Conservation (phyloP, 2,329 filamentous ascomycete species). For the Arachnopeziza araneosa region DNA sequence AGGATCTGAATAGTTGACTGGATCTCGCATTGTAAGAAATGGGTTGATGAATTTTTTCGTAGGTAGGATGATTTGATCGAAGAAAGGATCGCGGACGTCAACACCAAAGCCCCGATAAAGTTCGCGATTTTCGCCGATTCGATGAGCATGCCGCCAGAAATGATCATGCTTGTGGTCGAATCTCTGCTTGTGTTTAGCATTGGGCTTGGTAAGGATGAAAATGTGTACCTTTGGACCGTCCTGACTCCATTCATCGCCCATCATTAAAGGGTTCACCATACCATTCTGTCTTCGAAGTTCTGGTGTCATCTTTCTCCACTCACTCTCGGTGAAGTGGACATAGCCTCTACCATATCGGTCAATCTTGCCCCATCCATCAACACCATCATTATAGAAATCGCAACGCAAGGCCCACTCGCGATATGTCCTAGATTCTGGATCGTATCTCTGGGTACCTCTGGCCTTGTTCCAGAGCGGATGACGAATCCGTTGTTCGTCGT, state of each 20-base stretch:
- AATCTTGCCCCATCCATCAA: conserved; percentile 3
- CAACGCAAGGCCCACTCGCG: conserved; percentile 17
- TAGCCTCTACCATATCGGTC: conserved; percentile 9
- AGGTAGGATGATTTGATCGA: neutral
- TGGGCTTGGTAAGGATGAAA: neutral
- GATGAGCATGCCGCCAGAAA: conserved; percentile 28
- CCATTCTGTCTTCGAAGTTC: neutral
- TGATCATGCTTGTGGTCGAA: conserved; percentile 22
- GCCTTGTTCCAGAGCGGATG: neutral
- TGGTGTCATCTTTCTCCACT: conserved; percentile 15
- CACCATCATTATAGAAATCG: conserved; percentile 18
- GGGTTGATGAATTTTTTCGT: neutral
- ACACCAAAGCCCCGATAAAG: neutral
- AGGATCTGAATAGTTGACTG: neutral
- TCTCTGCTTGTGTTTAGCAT: conserved; percentile 14
- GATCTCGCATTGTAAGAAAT: neutral
- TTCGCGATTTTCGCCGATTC: conserved; percentile 18
- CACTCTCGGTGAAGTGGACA: conserved; percentile 22
- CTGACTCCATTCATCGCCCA: conserved; percentile 24
- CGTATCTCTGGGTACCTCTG: conserved; percentile 23
- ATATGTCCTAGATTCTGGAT: conserved; percentile 26
- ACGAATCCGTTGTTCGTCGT: conserved; percentile 2
- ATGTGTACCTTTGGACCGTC: conserved; percentile 23
- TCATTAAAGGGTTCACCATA: conserved; percentile 11
- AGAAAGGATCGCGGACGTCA: neutral